Percentiles rank a stretch among this genome's conserved stretches.
Evolutionary conservation across 225 moss, liverwort and hornwort genomes (phyloP).

Genomic region (Anthoceros angustus): DNA sequence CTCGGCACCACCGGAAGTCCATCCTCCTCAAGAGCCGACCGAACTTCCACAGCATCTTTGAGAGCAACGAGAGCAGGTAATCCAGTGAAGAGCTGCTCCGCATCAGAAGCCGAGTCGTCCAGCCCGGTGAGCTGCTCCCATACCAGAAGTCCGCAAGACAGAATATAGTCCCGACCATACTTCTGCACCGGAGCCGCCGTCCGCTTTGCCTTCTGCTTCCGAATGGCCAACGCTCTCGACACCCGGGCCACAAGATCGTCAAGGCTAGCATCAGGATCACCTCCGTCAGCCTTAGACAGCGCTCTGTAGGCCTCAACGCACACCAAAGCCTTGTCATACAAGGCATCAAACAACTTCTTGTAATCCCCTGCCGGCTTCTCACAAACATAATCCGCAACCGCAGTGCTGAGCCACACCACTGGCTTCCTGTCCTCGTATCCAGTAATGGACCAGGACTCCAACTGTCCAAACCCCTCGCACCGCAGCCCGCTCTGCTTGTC

Average conservation of each 20-base stretch:
- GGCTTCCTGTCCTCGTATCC: conserved; percentile 66
- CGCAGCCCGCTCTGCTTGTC: conserved; percentile 43
- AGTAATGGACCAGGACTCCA: conserved; percentile 65
- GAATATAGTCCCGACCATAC: conserved; percentile 55
- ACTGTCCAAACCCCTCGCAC: conserved; percentile 48
- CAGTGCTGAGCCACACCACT: conserved; percentile 41
- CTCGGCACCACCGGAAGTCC: conserved; percentile 12
- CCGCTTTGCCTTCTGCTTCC: conserved; percentile 13
- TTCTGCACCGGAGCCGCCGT: conserved; percentile 23
- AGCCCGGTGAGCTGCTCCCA: conserved; percentile 47
- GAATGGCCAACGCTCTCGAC: conserved; percentile 36
- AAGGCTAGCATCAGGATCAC: conserved; percentile 42
- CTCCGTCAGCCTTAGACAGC: conserved; percentile 44
- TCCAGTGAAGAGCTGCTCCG: conserved; percentile 72
- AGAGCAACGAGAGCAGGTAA: conserved; percentile 53
- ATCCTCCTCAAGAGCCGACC: conserved; percentile 4
- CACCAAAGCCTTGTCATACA: conserved; percentile 52
- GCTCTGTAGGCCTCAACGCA: conserved; percentile 64
- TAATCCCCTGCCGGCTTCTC: conserved; percentile 48
- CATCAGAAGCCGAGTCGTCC: conserved; percentile 51
- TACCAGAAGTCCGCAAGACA: conserved; percentile 41
- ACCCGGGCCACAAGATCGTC: conserved; percentile 46
- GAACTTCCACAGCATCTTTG: conserved; percentile 34
- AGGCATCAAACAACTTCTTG: conserved; percentile 42
- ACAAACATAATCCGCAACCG: conserved; percentile 49